Conservation (phyloP, 202 grass and related monocot genomes). For the Carex sylvatica region DNA sequence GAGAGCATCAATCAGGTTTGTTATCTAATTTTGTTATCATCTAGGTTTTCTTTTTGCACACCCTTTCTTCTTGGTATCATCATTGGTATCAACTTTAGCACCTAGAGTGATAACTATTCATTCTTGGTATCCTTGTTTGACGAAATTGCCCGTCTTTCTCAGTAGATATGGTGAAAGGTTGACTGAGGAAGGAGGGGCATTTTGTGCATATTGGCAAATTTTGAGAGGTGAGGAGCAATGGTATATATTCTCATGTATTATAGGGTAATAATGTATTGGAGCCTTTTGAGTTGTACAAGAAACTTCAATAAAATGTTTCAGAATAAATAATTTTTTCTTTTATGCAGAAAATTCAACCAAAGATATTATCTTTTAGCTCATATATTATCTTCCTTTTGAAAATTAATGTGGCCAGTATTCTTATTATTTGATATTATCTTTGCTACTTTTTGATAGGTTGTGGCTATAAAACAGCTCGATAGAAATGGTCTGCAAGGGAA, state of each 20-base stretch:
- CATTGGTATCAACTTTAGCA: background rate
- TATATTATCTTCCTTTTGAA: background rate
- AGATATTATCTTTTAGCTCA: background rate
- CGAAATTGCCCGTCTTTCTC: constrained; percentile 23
- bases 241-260: constrained; percentile 2
- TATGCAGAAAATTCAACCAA: background rate
- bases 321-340: background rate
- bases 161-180: constrained; percentile 11
- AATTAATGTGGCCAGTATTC: constrained; percentile 2
- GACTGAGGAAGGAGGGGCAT: constrained; percentile 23
- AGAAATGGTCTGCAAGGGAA: constrained; percentile 66
- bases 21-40: constrained; percentile 1
- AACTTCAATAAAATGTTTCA: background rate
- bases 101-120: background rate
- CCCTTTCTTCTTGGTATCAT: background rate
- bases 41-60: background rate
- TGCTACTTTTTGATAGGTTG: constrained; percentile 47
- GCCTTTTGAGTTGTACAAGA: background rate
- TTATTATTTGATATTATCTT: constrained; percentile 20
- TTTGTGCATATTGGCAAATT: constrained; percentile 18
- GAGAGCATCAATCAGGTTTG: constrained; percentile 55
- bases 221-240: constrained; percentile 1
- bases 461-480: constrained; percentile 86
- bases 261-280: background rate
- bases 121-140: background rate